Evolutionary conservation across 2,329 filamentous ascomycete genomes (phyloP).

Genomic region (Pseudogymnoascus sp.): DNA sequence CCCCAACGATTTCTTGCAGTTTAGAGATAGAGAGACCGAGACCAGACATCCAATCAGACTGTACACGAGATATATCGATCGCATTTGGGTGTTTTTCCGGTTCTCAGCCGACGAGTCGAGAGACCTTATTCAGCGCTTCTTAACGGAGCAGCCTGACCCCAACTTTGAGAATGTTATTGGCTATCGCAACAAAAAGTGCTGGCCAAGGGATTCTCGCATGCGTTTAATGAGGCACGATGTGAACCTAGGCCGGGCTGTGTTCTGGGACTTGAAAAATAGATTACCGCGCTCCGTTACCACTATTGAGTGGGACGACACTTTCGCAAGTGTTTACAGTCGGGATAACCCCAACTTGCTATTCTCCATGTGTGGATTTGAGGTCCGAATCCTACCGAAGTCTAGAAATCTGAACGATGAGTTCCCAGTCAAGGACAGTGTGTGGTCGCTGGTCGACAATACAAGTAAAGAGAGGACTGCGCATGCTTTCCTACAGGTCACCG

Average conservation of each 20-base stretch:
- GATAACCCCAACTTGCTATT: slow-evolving; percentile 97
- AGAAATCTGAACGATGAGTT: slow-evolving; percentile 95
- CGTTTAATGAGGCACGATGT: slow-evolving; percentile 97
- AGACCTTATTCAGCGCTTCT: slow-evolving; percentile 91
- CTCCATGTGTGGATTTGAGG: slow-evolving; percentile 97
- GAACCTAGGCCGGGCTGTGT: slow-evolving; percentile 91
- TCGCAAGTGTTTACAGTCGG: slow-evolving; percentile 93
- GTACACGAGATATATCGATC: slow-evolving; percentile 97
- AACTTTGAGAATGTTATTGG: slow-evolving; percentile 99
- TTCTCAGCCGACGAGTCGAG: slow-evolving; percentile 91
- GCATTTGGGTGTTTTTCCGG: slow-evolving; percentile 95
- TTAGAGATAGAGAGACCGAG: slow-evolving; percentile 87
- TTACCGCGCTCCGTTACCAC: slow-evolving; percentile 91
- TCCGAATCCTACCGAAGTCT: slow-evolving; percentile 89
- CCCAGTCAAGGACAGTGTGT: slow-evolving; percentile 94
- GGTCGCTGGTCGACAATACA: slow-evolving; percentile 93
- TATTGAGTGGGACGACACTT: slow-evolving; percentile 98
- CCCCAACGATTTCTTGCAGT: slow-evolving; percentile 96
- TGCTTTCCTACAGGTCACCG: slow-evolving; percentile 94
- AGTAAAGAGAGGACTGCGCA: slow-evolving; percentile 96
- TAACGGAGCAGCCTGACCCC: slow-evolving; percentile 95
- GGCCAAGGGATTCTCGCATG: slow-evolving; percentile 97
- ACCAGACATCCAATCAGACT: slow-evolving; percentile 88
- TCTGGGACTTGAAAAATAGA: slow-evolving; percentile 98
- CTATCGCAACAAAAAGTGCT: slow-evolving; percentile 99